Percentiles rank a stretch among this genome's conserved stretches.
These are phyloP conservation scores for Apiospora sp. DNA, from an alignment of 2,329 filamentous ascomycete genomes.

Conservation along the genomic window DNA sequence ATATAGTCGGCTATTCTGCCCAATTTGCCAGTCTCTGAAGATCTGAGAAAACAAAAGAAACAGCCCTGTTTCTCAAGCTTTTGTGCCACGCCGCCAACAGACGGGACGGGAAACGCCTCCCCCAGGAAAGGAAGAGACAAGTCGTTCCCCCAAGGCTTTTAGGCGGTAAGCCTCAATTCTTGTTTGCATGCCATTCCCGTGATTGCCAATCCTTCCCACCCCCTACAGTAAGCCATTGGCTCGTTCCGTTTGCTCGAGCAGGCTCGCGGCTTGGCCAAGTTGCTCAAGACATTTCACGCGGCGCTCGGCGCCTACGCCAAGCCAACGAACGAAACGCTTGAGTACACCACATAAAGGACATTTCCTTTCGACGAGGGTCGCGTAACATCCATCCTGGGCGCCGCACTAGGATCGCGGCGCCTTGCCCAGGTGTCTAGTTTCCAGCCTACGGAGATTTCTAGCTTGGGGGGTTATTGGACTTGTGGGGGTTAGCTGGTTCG, in stretches of 20 bases:
- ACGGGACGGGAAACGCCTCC: background rate
- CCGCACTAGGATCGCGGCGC: slow-evolving; percentile 4
- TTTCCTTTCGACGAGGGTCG: background rate
- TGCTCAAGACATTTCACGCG: background rate
- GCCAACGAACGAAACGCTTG: slow-evolving; percentile 8
- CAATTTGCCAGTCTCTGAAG: background rate
- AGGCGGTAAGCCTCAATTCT: slow-evolving; percentile 17
- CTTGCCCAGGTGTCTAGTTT: background rate
- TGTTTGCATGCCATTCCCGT: background rate
- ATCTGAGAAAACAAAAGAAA: too few relatives aligned
- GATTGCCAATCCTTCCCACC: background rate
- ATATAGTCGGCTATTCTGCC: background rate
- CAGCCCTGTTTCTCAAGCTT: background rate
- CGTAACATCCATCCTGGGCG: background rate
- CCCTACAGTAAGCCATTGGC: background rate
- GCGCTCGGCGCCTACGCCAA: background rate
- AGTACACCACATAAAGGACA: background rate
- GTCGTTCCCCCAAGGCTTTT: background rate
- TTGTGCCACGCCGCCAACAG: slow-evolving; percentile 2
- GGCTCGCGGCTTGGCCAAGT: background rate
- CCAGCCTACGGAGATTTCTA: background rate
- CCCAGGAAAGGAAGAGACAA: background rate
- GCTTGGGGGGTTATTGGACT: background rate
- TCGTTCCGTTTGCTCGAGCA: background rate
- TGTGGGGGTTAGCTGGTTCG: background rate